phyloP scores from a whole-genome alignment of 2,329 filamentous ascomycete genomes.

The Beauveria pseudobassiana region DNA sequence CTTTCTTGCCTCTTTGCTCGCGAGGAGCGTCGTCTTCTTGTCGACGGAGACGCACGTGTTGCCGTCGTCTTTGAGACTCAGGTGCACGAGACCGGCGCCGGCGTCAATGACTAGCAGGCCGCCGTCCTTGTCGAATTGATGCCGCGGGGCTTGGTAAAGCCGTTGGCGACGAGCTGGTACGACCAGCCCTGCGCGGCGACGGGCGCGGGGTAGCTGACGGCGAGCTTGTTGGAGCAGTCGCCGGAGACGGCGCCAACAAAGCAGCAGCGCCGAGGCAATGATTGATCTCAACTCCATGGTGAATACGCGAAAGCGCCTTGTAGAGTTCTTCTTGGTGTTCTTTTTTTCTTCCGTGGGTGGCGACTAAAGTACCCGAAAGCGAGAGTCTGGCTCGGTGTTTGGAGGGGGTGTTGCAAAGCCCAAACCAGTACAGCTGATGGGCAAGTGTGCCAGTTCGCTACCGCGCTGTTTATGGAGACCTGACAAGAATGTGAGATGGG shows the following conservation, averaged over 20 bases:
- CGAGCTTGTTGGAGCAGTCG: conserved; percentile 28
- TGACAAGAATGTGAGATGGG: too few species aligned
- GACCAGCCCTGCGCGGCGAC: conserved; percentile 35
- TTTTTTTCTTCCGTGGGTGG: too few species aligned
- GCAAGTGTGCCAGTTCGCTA: too few species aligned
- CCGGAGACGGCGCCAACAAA: conserved; percentile 2
- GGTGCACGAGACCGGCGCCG: conserved; percentile 32
- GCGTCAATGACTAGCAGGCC: conserved; percentile 39
- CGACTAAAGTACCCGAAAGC: too few species aligned
- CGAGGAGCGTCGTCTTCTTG: conserved; percentile 29
- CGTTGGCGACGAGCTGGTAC: conserved; percentile 34
- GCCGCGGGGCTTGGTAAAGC: conserved; percentile 34
- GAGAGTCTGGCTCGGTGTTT: too few species aligned
- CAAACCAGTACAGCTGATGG: too few species aligned
- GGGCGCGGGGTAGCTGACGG: conserved; percentile 29
- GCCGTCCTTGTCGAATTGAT: conserved; percentile 39
- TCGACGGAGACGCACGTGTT: conserved; percentile 33
- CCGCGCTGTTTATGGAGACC: too few species aligned
- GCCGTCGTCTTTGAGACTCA: conserved; percentile 34
- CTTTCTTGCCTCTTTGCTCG: conserved; percentile 25
- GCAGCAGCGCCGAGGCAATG: conserved; percentile 5
- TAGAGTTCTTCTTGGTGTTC: too few species aligned
- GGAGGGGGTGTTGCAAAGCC: too few species aligned
- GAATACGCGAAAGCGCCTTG: too few species aligned
- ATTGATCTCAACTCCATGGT: neutral